These are phyloP conservation scores for Ophiostoma montium DNA, from an alignment of 2,329 filamentous ascomycete genomes.

Conservation along the genomic window DNA sequence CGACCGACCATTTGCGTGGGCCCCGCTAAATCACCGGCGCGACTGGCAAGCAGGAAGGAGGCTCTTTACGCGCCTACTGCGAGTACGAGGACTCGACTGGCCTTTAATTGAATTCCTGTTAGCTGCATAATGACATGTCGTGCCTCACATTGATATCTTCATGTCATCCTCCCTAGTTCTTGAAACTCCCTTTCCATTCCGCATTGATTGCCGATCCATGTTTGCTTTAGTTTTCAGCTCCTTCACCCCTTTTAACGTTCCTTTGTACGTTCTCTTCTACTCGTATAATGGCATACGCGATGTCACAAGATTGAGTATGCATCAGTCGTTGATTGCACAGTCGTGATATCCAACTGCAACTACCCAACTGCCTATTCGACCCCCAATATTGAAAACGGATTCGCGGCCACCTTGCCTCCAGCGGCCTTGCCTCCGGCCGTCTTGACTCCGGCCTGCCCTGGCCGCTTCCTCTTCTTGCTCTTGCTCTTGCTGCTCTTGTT, in stretches of 20 bases:
- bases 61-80: constrained; percentile 14
- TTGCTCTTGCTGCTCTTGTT: constrained; percentile 1
- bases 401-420: background rate
- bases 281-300: no score
- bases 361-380: background rate
- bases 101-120: background rate
- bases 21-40: background rate
- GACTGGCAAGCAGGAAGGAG: background rate
- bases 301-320: no score
- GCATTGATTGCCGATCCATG: no score
- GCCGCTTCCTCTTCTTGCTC: constrained; percentile 8
- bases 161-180: no score
- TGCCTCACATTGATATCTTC: no score
- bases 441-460: background rate
- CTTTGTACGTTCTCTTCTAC: no score
- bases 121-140: no score
- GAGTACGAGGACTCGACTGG: no score
- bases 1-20: constrained; percentile 1
- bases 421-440: background rate
- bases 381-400: constrained; percentile 10
- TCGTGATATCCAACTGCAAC: no score
- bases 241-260: no score
- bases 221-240: no score
- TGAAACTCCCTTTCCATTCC: background rate
- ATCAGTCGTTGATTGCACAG: no score